Percentiles rank a stretch among this genome's conserved stretches.
Evolutionary conservation across 257 asterid genomes (phyloP).

Genomic region (Solanum chaucha): DNA sequence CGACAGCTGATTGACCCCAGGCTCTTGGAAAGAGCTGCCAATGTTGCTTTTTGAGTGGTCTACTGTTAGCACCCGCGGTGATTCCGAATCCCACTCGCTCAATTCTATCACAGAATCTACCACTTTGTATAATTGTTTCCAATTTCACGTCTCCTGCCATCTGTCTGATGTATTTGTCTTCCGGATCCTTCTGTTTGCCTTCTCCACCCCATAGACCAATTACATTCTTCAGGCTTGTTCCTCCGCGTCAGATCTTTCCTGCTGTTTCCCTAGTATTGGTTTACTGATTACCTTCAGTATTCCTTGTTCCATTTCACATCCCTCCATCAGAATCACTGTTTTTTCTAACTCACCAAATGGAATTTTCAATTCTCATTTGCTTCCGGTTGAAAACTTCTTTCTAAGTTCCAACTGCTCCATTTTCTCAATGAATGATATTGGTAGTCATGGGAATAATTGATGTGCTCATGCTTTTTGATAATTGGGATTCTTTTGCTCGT

Average conservation of each 20-base stretch:
- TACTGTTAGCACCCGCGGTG: neutral
- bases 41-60: neutral
- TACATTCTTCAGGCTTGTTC: neutral
- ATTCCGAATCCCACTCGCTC: neutral
- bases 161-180: neutral
- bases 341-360: neutral
- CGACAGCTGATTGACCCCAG: neutral
- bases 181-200: neutral
- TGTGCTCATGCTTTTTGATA: neutral
- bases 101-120: neutral
- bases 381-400: neutral
- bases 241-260: neutral
- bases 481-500: neutral
- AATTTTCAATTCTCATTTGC: neutral
- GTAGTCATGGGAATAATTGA: neutral
- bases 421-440: neutral
- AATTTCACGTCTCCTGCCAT: neutral
- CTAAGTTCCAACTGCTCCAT: neutral
- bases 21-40: neutral
- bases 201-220: neutral
- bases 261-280: neutral
- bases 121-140: neutral
- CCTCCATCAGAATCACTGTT: neutral
- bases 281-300: neutral
- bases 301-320: neutral